phyloP scores from a whole-genome alignment of 306 rosid genomes.

The Quercus dentata region DNA sequence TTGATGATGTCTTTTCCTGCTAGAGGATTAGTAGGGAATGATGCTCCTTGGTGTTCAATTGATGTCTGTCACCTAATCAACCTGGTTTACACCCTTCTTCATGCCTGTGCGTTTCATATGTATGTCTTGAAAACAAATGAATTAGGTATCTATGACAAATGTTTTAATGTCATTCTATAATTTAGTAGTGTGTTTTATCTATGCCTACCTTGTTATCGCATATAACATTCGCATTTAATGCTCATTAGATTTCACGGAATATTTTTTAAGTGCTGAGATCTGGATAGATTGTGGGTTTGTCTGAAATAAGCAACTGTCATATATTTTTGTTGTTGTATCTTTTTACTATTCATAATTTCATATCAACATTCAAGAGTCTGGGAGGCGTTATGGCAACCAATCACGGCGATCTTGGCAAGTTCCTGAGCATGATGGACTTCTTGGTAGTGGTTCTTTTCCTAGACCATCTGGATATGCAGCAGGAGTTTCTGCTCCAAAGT shows the following conservation, averaged over 20 bases:
- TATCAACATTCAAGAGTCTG: conserved; percentile 61
- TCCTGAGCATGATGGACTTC: conserved; percentile 99
- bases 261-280: background rate
- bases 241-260: background rate
- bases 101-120: background rate
- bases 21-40: background rate
- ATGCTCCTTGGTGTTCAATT: background rate
- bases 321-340: background rate
- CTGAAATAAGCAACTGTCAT: conserved; percentile 14
- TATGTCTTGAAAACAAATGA: background rate
- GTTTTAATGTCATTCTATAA: background rate
- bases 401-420: conserved; percentile 72
- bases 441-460: conserved; percentile 97
- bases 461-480: conserved; percentile 77
- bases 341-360: conserved; percentile 20
- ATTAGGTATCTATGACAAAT: background rate
- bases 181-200: background rate
- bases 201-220: background rate
- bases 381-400: conserved; percentile 63
- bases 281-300: conserved; percentile 4
- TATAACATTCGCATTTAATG: background rate
- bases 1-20: background rate
- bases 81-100: background rate
- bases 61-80: background rate
- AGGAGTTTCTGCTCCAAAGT: conserved; percentile 61